These are phyloP conservation scores for Pseudopithomyces chartarum DNA, from an alignment of 2,329 filamentous ascomycete genomes.

Conservation along the genomic window DNA sequence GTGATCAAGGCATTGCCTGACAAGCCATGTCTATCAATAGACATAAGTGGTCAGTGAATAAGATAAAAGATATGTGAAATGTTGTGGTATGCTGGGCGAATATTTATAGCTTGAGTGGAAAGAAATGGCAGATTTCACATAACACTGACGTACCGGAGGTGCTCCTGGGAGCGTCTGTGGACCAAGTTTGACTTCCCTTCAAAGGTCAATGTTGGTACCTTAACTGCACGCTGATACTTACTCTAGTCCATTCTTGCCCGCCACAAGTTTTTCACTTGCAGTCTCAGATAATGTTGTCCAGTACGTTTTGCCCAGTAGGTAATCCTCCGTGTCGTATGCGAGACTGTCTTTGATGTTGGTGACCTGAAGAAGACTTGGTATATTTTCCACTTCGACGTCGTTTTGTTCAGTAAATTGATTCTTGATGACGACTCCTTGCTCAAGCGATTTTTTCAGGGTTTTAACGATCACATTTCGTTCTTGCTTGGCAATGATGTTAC, in stretches of 20 bases:
- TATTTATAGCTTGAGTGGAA: too few species aligned
- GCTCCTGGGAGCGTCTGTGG: conserved; percentile 23
- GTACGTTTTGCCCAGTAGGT: conserved; percentile 26
- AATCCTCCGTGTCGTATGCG: conserved; percentile 18
- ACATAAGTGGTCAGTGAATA: too few species aligned
- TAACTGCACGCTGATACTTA: conserved; percentile 12
- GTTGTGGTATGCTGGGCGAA: too few species aligned
- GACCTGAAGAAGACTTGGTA: conserved; percentile 23
- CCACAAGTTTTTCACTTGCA: conserved; percentile 15
- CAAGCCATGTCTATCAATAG: conserved; percentile 20
- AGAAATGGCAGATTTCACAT: too few species aligned
- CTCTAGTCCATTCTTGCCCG: conserved; percentile 16
- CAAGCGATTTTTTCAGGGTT: conserved; percentile 14
- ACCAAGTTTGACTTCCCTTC: conserved; percentile 20
- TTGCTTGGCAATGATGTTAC: conserved; percentile 28
- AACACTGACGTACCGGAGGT: conserved; percentile 18
- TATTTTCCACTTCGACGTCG: conserved; percentile 27
- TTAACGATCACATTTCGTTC: conserved; percentile 24
- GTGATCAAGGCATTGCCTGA: conserved; percentile 16
- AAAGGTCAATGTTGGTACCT: conserved; percentile 3
- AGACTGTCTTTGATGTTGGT: conserved; percentile 5
- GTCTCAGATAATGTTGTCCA: conserved; percentile 8
- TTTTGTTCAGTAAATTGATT: conserved; percentile 22
- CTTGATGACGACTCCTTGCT: conserved; percentile 21
- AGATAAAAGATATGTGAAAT: too few species aligned